A percentile compares a stretch with the other conserved stretches of the same genome.
Evolutionary conservation across 2,329 filamentous ascomycete genomes (phyloP).

Genomic region (Cercospora canescens): DNA sequence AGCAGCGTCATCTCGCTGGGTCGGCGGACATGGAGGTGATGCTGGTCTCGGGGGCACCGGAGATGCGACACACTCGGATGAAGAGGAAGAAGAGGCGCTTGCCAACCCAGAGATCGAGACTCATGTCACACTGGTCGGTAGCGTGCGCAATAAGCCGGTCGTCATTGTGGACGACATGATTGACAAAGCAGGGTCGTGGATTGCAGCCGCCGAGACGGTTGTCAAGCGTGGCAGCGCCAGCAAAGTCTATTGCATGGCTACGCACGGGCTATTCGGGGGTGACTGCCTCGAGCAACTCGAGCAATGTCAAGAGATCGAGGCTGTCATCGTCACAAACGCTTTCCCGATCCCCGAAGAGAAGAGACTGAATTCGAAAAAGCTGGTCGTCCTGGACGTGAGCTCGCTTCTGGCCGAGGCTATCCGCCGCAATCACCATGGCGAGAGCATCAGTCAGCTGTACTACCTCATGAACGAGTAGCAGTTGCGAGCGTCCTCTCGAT

Average conservation of each 20-base stretch:
- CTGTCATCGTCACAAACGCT: conserved; percentile 94
- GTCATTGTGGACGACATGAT: conserved; percentile 99
- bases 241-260: conserved; percentile 96
- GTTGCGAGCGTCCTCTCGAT: background rate
- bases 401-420: conserved; percentile 89
- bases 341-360: conserved; percentile 84
- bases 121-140: conserved; percentile 95
- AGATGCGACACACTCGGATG: conserved; percentile 78
- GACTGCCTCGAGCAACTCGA: conserved; percentile 89
- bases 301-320: conserved; percentile 88
- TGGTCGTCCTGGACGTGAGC: conserved; percentile 86
- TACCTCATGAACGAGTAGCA: conserved; percentile 40
- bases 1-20: conserved; percentile 68
- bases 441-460: conserved; percentile 64
- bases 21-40: conserved; percentile 38
- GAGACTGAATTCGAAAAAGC: conserved; percentile 71
- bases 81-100: conserved; percentile 91
- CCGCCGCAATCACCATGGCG: conserved; percentile 92
- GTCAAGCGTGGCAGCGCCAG: conserved; percentile 89
- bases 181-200: conserved; percentile 95
- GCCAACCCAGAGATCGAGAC: conserved; percentile 80
- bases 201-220: conserved; percentile 93
- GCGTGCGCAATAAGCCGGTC: conserved; percentile 83
- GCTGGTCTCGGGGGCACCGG: conserved; percentile 75
- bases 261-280: conserved; percentile 89